Conservation (phyloP, 2,329 filamentous ascomycete genomes). For the Myriosclerotinia scirpicola region DNA sequence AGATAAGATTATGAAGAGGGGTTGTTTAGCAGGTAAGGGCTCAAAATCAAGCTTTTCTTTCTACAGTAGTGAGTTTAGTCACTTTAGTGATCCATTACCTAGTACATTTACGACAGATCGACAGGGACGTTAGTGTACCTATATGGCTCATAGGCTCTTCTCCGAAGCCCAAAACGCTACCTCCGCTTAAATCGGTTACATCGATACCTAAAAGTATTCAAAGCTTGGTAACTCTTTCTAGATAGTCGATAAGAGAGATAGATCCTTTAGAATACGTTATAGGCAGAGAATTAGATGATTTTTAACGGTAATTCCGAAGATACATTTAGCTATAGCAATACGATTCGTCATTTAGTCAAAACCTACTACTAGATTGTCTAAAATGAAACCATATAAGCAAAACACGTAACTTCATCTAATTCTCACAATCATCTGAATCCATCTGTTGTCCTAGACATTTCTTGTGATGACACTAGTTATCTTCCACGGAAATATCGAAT, state of each 20-base stretch:
- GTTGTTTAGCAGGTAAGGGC: background rate
- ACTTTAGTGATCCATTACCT: background rate
- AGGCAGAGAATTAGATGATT: background rate
- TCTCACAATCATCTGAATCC: background rate
- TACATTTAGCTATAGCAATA: background rate
- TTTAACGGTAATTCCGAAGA: background rate
- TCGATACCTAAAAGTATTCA: background rate
- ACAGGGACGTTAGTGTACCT: slow-evolving; percentile 1
- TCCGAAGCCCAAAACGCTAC: slow-evolving; percentile 17
- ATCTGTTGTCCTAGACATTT: background rate
- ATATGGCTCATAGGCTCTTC: slow-evolving; percentile 6
- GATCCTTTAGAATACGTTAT: background rate
- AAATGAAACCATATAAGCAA: background rate
- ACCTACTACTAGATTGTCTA: background rate
- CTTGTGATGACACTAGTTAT: background rate
- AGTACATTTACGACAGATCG: background rate
- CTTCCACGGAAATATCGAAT: background rate
- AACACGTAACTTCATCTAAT: background rate
- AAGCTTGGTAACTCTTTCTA: slow-evolving; percentile 10
- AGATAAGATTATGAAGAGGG: background rate
- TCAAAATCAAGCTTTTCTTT: background rate
- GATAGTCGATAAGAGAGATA: background rate
- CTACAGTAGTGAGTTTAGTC: background rate
- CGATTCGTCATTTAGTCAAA: background rate
- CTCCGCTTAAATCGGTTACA: slow-evolving; percentile 6